Evolutionary conservation across 2,329 filamentous ascomycete genomes (phyloP).

Genomic region (Neodidymelliopsis sp.): DNA sequence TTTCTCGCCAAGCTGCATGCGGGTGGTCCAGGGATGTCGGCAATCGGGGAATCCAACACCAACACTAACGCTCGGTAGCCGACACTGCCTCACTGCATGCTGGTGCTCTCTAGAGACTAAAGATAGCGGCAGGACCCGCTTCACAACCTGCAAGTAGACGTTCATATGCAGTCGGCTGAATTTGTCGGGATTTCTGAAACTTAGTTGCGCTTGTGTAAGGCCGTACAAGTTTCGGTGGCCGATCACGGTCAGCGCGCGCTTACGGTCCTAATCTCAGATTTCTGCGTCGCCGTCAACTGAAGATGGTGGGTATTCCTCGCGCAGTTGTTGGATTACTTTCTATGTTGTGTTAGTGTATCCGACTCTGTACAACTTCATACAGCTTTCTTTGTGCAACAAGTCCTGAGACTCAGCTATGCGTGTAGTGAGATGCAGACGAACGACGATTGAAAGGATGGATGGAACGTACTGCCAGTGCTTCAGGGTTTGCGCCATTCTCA

Average conservation of each 20-base stretch:
- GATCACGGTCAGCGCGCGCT: constrained; percentile 31
- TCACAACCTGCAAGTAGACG: background rate
- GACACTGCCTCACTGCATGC: background rate
- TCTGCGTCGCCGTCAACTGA: constrained; percentile 40
- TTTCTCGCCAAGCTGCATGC: constrained; percentile 20
- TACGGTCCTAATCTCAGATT: constrained; percentile 18
- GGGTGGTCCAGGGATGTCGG: constrained; percentile 9
- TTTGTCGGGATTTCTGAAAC: constrained; percentile 7
- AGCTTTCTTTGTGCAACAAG: too few relatives aligned
- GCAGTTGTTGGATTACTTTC: constrained; percentile 57
- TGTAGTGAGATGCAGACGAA: background rate
- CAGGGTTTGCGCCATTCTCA: constrained; percentile 95
- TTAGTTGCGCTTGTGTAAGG: constrained; percentile 16
- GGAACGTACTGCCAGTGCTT: constrained; percentile 83
- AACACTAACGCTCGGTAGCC: constrained; percentile 14
- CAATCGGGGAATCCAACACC: constrained; percentile 8
- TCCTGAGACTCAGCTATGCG: background rate
- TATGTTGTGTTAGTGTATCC: constrained; percentile 27
- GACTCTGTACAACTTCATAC: too few relatives aligned
- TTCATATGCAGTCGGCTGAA: constrained; percentile 1
- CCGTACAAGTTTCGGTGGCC: constrained; percentile 17
- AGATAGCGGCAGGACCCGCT: constrained; percentile 13
- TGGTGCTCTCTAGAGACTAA: too few relatives aligned
- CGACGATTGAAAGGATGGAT: background rate
- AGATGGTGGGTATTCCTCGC: constrained; percentile 50